A percentile compares a stretch with the other conserved stretches of the same genome.
These are phyloP conservation scores for Rauvolfia tetraphylla DNA, from an alignment of 257 asterid genomes.

Conservation along the genomic window DNA sequence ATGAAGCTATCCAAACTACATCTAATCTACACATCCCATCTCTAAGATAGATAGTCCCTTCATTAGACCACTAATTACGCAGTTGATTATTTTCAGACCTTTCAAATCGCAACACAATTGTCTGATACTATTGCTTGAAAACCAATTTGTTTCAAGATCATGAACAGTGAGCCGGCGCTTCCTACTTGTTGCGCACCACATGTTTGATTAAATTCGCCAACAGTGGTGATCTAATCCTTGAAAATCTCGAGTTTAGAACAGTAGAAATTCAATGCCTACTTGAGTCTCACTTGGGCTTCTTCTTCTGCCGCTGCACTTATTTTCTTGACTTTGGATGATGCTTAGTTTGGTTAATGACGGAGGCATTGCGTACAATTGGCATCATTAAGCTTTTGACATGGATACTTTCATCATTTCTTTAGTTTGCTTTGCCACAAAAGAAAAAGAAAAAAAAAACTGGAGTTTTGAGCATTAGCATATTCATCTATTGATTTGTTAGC, in stretches of 20 bases:
- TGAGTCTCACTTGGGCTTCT: not conserved
- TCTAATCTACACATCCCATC: not conserved
- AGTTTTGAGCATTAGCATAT: conserved; percentile 8
- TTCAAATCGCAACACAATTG: conserved; percentile 8
- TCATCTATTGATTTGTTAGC: conserved; percentile 24
- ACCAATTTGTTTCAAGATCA: not conserved
- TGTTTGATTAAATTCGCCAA: not conserved
- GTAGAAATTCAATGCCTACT: conserved; percentile 1
- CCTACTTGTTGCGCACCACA: conserved; percentile 14
- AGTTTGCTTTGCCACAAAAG: not conserved
- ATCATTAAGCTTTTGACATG: conserved; percentile 14
- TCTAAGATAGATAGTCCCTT: conserved; percentile 5
- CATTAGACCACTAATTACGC: conserved; percentile 25
- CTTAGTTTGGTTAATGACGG: conserved; percentile 26
- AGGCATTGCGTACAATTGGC: conserved; percentile 20
- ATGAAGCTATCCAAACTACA: conserved; percentile 5
- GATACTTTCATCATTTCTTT: not conserved
- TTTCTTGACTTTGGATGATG: conserved; percentile 13
- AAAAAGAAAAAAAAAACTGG: not conserved
- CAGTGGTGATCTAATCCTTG: conserved; percentile 16
- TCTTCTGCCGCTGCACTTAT: not conserved
- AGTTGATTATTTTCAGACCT: conserved; percentile 23
- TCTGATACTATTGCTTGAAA: conserved; percentile 10
- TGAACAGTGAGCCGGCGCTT: conserved; percentile 3
- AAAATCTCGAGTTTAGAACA: not conserved